Base-by-base conservation (phyloP, 441 rosid genomes). In the Cnidoscolus chayamansa region DNA sequence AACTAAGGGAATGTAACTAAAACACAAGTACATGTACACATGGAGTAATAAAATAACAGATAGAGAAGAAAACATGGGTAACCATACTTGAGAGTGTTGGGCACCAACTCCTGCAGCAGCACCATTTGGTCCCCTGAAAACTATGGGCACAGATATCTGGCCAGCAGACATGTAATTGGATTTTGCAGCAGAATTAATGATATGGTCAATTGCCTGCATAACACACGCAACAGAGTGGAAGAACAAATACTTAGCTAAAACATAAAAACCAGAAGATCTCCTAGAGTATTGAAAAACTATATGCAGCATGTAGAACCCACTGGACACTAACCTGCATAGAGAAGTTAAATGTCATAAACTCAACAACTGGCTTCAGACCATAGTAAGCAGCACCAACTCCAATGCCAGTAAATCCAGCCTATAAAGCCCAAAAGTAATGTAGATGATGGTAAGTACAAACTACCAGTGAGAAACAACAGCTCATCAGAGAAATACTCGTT, bases 331-430 rank as follows among this genome's bases (percentile, higher is more conserved):
- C 99, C 98, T 93, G 97, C 98, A 95, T 84, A 62, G 97, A 83
- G 82, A 95, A 93, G 86, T 94, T 94, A 76, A 94, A 86, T 47
- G 99, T 92, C 99, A 94, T 93, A 79, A 95, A 95, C 77, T 95
- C 98, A 45, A 95, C 87, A 49, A 93, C 89, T 71, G 96, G 99
- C 85, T 79, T 90, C 62, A 95, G 85, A 65, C 98, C 98, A 80
- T 90, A 78, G 73, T 95, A 95, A 76, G 99, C 98, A 56, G 98
- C 98, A 71, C 98, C 99, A 66, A 95, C 99, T 81, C 93, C 98
- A 76, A 95, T 91, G 76, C 99, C 99, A 72, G 98, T 84, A 84
- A 95, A 92, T 50, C 99, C 99, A 82, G 99, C 98, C 98, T 94
- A 83, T 56, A 50, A 77, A 65, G 60, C 45, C 70, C 59, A 69